Evolutionary conservation across 352 stramenopile genomes (phyloP).

Genomic region (Aphanomyces euteiches): DNA sequence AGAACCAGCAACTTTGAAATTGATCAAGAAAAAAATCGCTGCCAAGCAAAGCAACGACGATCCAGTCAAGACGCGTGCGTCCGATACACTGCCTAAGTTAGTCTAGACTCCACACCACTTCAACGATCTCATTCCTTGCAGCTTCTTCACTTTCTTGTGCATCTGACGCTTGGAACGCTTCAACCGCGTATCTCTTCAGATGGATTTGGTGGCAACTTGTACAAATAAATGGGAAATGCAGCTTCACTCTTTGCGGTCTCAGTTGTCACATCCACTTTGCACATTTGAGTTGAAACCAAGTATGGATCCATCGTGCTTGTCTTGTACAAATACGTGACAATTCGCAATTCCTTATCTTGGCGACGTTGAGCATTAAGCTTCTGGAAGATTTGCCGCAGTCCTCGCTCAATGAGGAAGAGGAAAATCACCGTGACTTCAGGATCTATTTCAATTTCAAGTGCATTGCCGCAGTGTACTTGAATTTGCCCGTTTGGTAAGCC

Average conservation of each 20-base stretch:
- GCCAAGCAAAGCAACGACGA: conserved; percentile 2
- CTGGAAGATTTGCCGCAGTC: conserved; percentile 46
- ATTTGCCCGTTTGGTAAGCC: conserved; percentile 48
- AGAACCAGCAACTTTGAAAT: conserved; percentile 4
- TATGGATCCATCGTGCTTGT: conserved; percentile 51
- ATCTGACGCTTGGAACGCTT: too few relatives aligned
- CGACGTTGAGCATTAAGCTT: background rate
- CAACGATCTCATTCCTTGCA: too few relatives aligned
- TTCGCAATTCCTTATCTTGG: conserved; percentile 44
- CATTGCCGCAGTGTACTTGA: conserved; percentile 62
- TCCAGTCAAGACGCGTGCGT: background rate
- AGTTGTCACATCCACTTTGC: conserved; percentile 18
- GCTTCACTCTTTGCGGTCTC: conserved; percentile 32
- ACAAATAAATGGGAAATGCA: conserved; percentile 72
- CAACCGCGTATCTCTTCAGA: too few relatives aligned
- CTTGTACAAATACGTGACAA: conserved; percentile 77
- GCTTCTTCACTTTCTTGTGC: too few relatives aligned
- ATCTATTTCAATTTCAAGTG: conserved; percentile 56
- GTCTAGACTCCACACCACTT: background rate
- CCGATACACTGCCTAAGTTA: conserved; percentile 1
- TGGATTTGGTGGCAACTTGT: conserved; percentile 45
- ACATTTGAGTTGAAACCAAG: conserved; percentile 46
- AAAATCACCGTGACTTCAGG: conserved; percentile 74
- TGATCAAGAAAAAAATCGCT: conserved; percentile 3
- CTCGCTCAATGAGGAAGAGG: conserved; percentile 74